A percentile compares a stretch with the other conserved stretches of the same genome.
Evolutionary conservation across 441 rosid species (phyloP).

Genomic region (Adansonia gregorii): DNA sequence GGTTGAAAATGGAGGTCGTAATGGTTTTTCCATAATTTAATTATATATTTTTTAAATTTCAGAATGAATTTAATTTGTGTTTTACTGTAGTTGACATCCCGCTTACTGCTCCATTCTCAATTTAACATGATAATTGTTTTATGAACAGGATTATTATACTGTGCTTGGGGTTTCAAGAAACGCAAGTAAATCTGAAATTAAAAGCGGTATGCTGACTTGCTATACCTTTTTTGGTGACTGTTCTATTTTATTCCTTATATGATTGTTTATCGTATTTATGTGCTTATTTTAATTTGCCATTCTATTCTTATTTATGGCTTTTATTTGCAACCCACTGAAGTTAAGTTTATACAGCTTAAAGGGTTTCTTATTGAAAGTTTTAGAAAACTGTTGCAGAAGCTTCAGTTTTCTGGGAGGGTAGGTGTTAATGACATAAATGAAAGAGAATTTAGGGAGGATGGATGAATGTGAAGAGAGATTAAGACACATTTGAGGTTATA

Average conservation of each 20-base stretch:
- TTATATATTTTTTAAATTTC: not conserved
- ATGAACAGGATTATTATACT: conserved; percentile 84
- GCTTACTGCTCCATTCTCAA: conserved; percentile 13
- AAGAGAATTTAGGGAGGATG: not conserved
- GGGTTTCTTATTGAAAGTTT: not conserved
- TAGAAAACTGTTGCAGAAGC: not conserved
- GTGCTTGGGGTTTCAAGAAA: conserved; percentile 89
- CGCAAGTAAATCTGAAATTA: conserved; percentile 92
- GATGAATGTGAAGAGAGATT: not conserved
- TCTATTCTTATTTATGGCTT: conserved; percentile 16
- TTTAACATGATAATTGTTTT: conserved; percentile 22
- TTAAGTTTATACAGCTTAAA: not conserved
- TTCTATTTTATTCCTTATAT: conserved; percentile 17
- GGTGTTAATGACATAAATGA: conserved; percentile 1
- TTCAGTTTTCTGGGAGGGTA: not conserved
- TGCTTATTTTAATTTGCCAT: not conserved
- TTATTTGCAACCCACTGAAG: not conserved
- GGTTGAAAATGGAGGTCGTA: conserved; percentile 11
- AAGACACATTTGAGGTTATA: not conserved
- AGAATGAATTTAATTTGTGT: not conserved
- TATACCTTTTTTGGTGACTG: conserved; percentile 19
- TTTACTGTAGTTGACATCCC: not conserved
- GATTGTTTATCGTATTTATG: not conserved
- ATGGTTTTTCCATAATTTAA: not conserved
- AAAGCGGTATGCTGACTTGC: conserved; percentile 64